Percentiles rank a stretch among this genome's conserved stretches.
Evolutionary conservation across 352 stramenopile genomes (phyloP).

Genomic region (Globisporangium splendens): DNA sequence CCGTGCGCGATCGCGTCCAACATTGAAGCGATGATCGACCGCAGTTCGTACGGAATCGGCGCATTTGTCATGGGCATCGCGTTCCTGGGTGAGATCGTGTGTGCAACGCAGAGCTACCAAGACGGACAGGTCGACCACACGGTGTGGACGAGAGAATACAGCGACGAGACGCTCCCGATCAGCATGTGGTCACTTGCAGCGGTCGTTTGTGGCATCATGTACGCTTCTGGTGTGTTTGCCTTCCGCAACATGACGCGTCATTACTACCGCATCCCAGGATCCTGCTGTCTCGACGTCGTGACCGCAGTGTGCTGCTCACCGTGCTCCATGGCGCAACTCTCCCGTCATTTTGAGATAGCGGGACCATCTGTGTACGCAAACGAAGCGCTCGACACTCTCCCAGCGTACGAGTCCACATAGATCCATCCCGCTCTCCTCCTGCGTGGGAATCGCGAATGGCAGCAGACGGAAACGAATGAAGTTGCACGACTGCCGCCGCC

Average conservation of each 20-base stretch:
- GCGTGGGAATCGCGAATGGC: no score
- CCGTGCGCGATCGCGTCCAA: slow-evolving; percentile 13
- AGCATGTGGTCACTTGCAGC: slow-evolving; percentile 12
- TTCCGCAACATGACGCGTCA: slow-evolving; percentile 15
- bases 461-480: background rate
- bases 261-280: slow-evolving; percentile 12
- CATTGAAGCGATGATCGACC: slow-evolving; percentile 12
- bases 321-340: slow-evolving; percentile 13
- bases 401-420: slow-evolving; percentile 3
- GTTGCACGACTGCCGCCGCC: background rate
- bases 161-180: slow-evolving; percentile 4
- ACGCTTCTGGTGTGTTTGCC: slow-evolving; percentile 7
- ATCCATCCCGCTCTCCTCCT: no score
- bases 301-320: slow-evolving; percentile 2
- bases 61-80: slow-evolving; percentile 11
- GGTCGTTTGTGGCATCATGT: slow-evolving; percentile 1
- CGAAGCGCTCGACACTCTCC: background rate
- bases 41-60: slow-evolving; percentile 2
- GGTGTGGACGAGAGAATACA: slow-evolving; percentile 7
- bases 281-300: slow-evolving; percentile 4
- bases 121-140: background rate
- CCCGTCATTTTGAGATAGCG: slow-evolving; percentile 7
- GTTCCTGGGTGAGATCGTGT: slow-evolving; percentile 8
- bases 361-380: slow-evolving; percentile 7
- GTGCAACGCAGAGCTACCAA: slow-evolving; percentile 10